These are phyloP conservation scores for Eremothecium sinecaudum DNA, from an alignment of 1,139 yeast species.

Conservation along the genomic window DNA sequence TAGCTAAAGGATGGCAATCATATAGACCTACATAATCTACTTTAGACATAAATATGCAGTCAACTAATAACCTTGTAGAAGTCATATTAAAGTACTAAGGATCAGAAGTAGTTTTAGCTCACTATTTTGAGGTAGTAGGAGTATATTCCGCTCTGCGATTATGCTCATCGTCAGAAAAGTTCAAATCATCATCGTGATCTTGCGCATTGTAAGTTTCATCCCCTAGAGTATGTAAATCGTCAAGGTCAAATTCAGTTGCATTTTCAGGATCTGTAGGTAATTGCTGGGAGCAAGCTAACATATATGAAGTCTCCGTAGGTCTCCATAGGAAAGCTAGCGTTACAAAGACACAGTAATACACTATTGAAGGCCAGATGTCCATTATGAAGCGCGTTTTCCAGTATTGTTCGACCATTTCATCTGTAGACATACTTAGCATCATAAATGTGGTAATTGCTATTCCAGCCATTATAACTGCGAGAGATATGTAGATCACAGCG, in stretches of 20 bases:
- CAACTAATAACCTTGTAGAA: conserved; percentile 47
- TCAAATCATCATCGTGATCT: conserved; percentile 13
- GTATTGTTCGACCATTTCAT: conserved; percentile 72
- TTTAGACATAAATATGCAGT: too few species aligned
- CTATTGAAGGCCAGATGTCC: conserved; percentile 92
- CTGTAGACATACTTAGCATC: conserved; percentile 61
- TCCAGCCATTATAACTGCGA: conserved; percentile 51
- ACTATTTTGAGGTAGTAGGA: neutral
- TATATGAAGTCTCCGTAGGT: conserved; percentile 90
- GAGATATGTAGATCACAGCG: conserved; percentile 60
- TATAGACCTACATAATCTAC: too few species aligned
- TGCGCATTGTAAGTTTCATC: conserved; percentile 27
- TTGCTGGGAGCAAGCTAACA: conserved; percentile 92
- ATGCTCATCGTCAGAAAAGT: conserved; percentile 13
- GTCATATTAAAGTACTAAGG: conserved; percentile 17
- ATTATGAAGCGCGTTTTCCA: conserved; percentile 87
- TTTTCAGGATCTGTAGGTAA: conserved; percentile 72
- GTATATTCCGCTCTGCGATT: too few species aligned
- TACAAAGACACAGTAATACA: conserved; percentile 75
- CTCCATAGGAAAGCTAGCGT: conserved; percentile 91
- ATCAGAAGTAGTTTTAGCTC: neutral
- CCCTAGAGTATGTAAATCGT: conserved; percentile 58
- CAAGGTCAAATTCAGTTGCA: conserved; percentile 67
- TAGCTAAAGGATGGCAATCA: too few species aligned
- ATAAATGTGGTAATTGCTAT: conserved; percentile 62